Conservation (phyloP, 805 yeast genomes). For the Wickerhamiella lipophila region DNA sequence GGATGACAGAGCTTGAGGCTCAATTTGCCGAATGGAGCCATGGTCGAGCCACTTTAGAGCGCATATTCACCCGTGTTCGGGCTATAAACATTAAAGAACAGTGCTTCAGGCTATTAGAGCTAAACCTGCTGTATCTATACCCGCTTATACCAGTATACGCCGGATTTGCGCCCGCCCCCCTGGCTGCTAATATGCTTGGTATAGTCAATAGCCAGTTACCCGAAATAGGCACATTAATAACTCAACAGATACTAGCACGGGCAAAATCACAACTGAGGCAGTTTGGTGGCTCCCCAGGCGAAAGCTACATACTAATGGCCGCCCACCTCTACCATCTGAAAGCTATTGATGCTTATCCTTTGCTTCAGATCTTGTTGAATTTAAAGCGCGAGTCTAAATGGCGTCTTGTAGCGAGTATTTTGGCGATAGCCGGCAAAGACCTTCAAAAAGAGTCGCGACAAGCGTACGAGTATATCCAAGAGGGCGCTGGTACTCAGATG, state of each 20-base stretch:
- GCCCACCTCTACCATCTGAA: not conserved
- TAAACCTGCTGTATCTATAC: slow-evolving; percentile 40
- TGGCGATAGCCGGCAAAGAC: not conserved
- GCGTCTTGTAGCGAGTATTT: not conserved
- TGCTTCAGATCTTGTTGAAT: slow-evolving; percentile 3
- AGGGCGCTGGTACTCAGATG: not conserved
- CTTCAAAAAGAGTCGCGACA: not conserved
- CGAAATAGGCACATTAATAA: slow-evolving; percentile 37
- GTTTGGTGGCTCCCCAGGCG: slow-evolving; percentile 31
- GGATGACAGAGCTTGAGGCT: slow-evolving; percentile 14
- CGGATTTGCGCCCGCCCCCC: slow-evolving; percentile 45
- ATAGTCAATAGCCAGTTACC: slow-evolving; percentile 58
- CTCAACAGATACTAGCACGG: not conserved
- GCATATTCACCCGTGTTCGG: slow-evolving; percentile 37
- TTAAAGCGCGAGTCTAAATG: not conserved
- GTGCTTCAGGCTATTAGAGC: slow-evolving; percentile 38
- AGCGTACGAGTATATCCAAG: not conserved
- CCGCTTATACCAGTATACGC: slow-evolving; percentile 35
- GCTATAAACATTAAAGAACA: slow-evolving; percentile 37
- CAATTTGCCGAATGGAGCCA: slow-evolving; percentile 50
- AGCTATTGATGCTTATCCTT: not conserved
- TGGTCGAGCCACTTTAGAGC: slow-evolving; percentile 37
- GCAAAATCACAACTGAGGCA: not conserved
- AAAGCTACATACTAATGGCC: slow-evolving; percentile 29
- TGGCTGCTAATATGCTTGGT: slow-evolving; percentile 42